Conservation (phyloP, 768 basidiomycete species). For the Candolleomyces efflorescens region DNA sequence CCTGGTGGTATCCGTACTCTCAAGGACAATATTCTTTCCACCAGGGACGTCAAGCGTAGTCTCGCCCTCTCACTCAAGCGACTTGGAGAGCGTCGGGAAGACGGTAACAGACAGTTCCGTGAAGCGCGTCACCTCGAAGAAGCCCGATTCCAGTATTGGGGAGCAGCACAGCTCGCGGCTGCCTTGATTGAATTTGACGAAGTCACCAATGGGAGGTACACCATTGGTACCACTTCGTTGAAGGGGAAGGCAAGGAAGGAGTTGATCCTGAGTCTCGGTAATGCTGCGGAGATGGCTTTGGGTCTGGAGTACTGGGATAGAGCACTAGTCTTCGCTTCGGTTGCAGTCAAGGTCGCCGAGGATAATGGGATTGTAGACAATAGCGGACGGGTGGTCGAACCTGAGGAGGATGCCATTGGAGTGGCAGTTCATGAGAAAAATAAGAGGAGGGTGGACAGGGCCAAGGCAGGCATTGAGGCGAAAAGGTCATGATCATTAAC, state of each 20-base stretch:
- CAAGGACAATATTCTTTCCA: not conserved
- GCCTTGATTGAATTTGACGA: constrained; percentile 25
- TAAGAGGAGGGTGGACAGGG: not conserved
- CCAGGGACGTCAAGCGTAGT: not conserved
- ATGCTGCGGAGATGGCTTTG: constrained; percentile 32
- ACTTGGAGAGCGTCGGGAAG: not conserved
- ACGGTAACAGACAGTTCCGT: not conserved
- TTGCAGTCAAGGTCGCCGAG: constrained; percentile 11
- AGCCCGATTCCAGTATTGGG: constrained; percentile 6
- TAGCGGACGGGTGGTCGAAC: not conserved
- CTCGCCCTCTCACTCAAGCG: not conserved
- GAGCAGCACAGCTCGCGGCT: constrained; percentile 28
- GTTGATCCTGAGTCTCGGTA: constrained; percentile 25
- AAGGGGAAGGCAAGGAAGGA: constrained; percentile 20
- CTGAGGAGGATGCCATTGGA: not conserved
- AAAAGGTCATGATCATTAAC: not conserved
- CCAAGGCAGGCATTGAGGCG: not conserved
- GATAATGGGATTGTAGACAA: not conserved
- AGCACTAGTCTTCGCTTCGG: constrained; percentile 21
- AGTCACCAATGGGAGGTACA: constrained; percentile 20
- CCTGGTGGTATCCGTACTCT: not conserved
- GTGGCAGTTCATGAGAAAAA: not conserved
- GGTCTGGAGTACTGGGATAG: constrained; percentile 14
- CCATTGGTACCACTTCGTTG: constrained; percentile 4
- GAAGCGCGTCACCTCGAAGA: not conserved